A percentile compares a stretch with the other conserved stretches of the same genome.
These are phyloP conservation scores for Ambrosia hybrid DNA, from an alignment of 140 eudicot genomes.

Conservation along the genomic window DNA sequence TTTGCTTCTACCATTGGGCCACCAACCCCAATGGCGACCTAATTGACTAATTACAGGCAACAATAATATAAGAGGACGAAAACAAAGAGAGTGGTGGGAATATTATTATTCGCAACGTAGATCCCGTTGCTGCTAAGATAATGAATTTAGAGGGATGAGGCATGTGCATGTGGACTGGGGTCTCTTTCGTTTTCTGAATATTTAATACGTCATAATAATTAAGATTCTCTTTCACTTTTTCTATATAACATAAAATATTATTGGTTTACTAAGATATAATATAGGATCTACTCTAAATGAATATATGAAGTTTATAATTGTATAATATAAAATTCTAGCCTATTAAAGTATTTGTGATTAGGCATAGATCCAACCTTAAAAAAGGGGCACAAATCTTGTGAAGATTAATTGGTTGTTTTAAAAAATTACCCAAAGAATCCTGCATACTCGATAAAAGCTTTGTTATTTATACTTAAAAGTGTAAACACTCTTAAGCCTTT, in stretches of 20 bases:
- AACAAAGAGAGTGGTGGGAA: neutral
- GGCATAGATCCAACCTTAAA: slow-evolving; percentile 9
- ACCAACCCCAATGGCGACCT: no score
- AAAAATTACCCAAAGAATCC: neutral
- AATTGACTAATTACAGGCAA: neutral
- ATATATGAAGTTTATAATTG: no score
- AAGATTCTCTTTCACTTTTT: slow-evolving; percentile 16
- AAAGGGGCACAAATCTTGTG: slow-evolving; percentile 1
- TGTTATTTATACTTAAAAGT: neutral
- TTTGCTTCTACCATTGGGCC: no score
- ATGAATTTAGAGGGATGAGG: slow-evolving; percentile 12
- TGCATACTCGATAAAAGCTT: neutral
- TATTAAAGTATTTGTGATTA: neutral
- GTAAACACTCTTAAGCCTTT: neutral
- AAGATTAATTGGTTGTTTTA: no score
- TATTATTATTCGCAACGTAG: slow-evolving; percentile 15
- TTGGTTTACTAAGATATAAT: neutral
- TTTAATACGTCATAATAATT: neutral
- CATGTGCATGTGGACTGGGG: slow-evolving; percentile 22
- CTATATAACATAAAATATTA: neutral
- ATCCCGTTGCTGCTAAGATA: slow-evolving; percentile 26
- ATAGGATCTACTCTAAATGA: neutral
- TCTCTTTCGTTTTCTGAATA: neutral
- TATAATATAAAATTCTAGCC: neutral
- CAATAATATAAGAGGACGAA: neutral